These are phyloP conservation scores for Truncatella angustata DNA, from an alignment of 2,329 filamentous ascomycete species.

Conservation along the genomic window DNA sequence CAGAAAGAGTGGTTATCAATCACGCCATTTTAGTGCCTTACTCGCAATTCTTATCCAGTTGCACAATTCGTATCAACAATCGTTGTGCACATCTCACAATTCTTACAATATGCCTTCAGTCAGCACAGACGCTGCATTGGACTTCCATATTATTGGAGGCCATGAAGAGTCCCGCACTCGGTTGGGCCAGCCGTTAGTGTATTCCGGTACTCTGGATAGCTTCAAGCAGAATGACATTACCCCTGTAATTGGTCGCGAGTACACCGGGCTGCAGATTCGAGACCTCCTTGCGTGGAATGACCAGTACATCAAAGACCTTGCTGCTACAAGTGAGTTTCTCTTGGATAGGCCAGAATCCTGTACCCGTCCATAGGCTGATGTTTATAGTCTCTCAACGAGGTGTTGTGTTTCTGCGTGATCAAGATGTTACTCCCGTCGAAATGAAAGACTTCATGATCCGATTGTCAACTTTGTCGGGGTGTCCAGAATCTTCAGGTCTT, in stretches of 20 bases:
- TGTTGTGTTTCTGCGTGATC: slow-evolving; percentile 49
- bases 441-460: slow-evolving; percentile 45
- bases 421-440: slow-evolving; percentile 42
- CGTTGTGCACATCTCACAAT: slow-evolving; percentile 9
- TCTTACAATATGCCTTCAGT: slow-evolving; percentile 39
- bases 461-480: slow-evolving; percentile 41
- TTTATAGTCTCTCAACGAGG: slow-evolving; percentile 42
- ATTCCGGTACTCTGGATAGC: slow-evolving; percentile 38
- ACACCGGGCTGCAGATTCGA: slow-evolving; percentile 28
- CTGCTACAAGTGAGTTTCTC: slow-evolving; percentile 22
- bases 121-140: slow-evolving; percentile 13
- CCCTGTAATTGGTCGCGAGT: slow-evolving; percentile 32
- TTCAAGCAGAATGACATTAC: slow-evolving; percentile 34
- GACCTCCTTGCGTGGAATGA: slow-evolving; percentile 24
- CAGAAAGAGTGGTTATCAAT: slow-evolving; percentile 8
- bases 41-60: slow-evolving; percentile 3
- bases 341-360: neutral
- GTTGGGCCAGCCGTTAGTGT: slow-evolving; percentile 32
- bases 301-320: slow-evolving; percentile 20
- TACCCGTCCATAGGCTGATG: neutral
- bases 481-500: slow-evolving; percentile 46
- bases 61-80: neutral
- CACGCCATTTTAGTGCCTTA: slow-evolving; percentile 7
- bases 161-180: slow-evolving; percentile 21
- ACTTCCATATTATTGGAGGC: slow-evolving; percentile 22